Evolutionary conservation across 192 early-diverging fungal species (phyloP), one percentile per base, ranked within the genome.

Genomic region (Mortierella hygrophila): DNA sequence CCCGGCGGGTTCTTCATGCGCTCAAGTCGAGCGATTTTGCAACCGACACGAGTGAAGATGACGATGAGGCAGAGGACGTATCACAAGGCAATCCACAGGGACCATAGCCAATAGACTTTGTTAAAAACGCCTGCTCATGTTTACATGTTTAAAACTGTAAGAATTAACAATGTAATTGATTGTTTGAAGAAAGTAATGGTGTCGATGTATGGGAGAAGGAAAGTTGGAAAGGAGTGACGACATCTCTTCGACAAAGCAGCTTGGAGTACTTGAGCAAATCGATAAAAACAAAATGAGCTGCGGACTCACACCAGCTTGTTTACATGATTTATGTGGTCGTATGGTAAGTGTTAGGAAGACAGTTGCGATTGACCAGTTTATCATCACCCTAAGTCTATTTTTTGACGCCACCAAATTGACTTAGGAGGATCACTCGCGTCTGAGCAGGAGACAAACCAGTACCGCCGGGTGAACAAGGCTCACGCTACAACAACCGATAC

Each of bases 21-120:
- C 26, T 85, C 10, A 79, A 85, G 15, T 79, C 82, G 15, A 68
- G 37, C 32, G 76, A 83, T 6, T 70, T 78, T 47, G 71, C 44
- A 3, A 42, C 46, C 0, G 71, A 74, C 44, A 63, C 71, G 16
- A 70, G 70, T 47, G 81, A 82, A 4, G 47, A 42, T 9, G 44
- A 47, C 29, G 46, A 74, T 26, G 80, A 76, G 3, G 69, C 16
- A 2, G 55, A 57, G 2, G 75, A 68, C 18, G 60, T 4, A n/a
- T 4, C 21, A 2, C 40, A 57, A 5, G 75, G 41, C 75, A 41
- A 68, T 38, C 40, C n/a, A 37, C n/a, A 29, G 54, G 26, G 1
- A 74, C 26, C 26, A 49, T 49, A 71, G 21, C 6, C 15, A 71
- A 9, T 49, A 46, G 8, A 46, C 10, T 16, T 18, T 72, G 5